phyloP scores from a whole-genome alignment of 2,329 filamentous ascomycete species.

The Verticillium nubilum region DNA sequence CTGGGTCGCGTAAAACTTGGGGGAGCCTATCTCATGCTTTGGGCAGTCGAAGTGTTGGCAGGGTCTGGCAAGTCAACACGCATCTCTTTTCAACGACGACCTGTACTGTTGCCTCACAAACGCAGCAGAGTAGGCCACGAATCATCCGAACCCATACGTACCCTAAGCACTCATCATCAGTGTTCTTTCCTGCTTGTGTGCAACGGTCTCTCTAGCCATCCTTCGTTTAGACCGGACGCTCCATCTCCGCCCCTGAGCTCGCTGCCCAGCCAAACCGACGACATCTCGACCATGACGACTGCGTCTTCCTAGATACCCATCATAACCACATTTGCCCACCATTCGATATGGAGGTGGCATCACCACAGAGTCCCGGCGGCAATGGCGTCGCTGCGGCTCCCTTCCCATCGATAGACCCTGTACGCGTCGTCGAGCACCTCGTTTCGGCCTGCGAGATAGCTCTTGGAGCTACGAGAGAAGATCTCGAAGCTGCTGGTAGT shows the following conservation, averaged over 20 bases:
- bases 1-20: slow-evolving; percentile 8
- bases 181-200: slow-evolving; percentile 3
- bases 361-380: slow-evolving; percentile 36
- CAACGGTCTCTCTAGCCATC: neutral
- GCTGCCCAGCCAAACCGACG: slow-evolving; percentile 3
- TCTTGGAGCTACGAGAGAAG: slow-evolving; percentile 67
- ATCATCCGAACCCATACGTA: neutral
- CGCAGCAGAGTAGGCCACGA: neutral
- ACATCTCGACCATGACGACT: slow-evolving; percentile 9
- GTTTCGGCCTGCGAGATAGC: slow-evolving; percentile 65
- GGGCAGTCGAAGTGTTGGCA: neutral
- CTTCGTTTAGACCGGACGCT: slow-evolving; percentile 3
- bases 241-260: slow-evolving; percentile 6
- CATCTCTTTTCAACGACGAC: neutral
- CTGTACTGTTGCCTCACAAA: slow-evolving; percentile 6
- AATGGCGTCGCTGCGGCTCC: slow-evolving; percentile 41
- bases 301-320: slow-evolving; percentile 10
- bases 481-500: slow-evolving; percentile 77
- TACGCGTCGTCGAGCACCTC: slow-evolving; percentile 66
- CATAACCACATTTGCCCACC: slow-evolving; percentile 13
- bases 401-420: slow-evolving; percentile 60
- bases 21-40: neutral
- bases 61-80: neutral
- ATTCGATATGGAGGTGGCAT: slow-evolving; percentile 46
- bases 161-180: neutral